These are phyloP conservation scores for Trametes sp. DNA, from an alignment of 1,284 basidiomycete species.

Conservation along the genomic window DNA sequence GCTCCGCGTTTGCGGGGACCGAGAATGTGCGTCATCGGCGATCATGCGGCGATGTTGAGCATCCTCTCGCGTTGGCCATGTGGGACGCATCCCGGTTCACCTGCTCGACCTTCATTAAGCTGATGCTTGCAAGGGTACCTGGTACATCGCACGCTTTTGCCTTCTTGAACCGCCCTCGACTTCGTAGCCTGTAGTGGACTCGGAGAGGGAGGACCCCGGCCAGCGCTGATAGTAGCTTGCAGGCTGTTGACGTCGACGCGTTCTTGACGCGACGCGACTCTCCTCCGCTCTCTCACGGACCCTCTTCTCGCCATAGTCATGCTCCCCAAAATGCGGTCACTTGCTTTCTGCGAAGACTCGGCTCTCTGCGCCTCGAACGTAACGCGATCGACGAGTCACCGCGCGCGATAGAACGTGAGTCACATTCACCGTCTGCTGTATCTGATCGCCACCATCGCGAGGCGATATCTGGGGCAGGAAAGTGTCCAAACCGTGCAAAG, in stretches of 20 bases:
- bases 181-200: too few relatives aligned
- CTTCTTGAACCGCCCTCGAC: too few relatives aligned
- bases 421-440: not conserved
- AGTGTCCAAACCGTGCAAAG: too few relatives aligned
- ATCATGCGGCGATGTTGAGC: too few relatives aligned
- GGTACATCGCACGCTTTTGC: too few relatives aligned
- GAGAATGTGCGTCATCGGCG: not conserved
- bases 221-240: not conserved
- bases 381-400: slow-evolving; percentile 8
- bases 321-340: not conserved
- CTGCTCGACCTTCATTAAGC: not conserved
- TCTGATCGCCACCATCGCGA: not conserved
- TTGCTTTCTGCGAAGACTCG: not conserved
- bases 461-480: slow-evolving; percentile 11
- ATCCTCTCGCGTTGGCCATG: too few relatives aligned
- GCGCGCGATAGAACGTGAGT: slow-evolving; percentile 2
- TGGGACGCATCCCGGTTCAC: too few relatives aligned
- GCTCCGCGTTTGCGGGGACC: too few relatives aligned
- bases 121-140: too few relatives aligned
- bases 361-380: slow-evolving; percentile 1
- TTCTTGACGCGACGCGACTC: not conserved
- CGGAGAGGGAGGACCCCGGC: slow-evolving; percentile 1
- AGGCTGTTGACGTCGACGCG: not conserved
- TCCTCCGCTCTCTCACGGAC: not conserved
- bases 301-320: slow-evolving; percentile 1